Evolutionary conservation across 2,329 filamentous ascomycete genomes (phyloP).

Genomic region (Cladophialophora yegresii): DNA sequence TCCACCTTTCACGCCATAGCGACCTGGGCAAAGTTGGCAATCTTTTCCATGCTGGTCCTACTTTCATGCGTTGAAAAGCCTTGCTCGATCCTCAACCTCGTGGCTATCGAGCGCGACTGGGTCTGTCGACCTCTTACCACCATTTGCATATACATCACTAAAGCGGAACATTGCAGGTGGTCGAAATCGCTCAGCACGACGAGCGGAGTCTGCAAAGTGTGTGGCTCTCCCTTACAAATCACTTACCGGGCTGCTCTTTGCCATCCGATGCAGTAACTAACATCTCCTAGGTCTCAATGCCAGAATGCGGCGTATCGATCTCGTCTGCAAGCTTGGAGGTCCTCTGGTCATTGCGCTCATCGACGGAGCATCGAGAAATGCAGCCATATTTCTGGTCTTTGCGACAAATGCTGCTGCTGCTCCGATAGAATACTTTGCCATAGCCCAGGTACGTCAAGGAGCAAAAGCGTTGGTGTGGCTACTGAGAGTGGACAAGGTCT

Average conservation of each 20-base stretch:
- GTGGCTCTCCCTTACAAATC: neutral
- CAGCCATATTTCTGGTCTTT: slow-evolving; percentile 53
- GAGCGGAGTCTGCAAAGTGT: slow-evolving; percentile 32
- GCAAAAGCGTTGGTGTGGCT: neutral
- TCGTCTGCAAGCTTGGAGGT: slow-evolving; percentile 59
- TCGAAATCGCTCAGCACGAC: slow-evolving; percentile 26
- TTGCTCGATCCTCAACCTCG: slow-evolving; percentile 63
- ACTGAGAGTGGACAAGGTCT: neutral
- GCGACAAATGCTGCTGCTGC: slow-evolving; percentile 48
- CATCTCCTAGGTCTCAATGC: slow-evolving; percentile 49
- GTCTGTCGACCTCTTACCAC: neutral
- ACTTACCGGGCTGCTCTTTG: neutral
- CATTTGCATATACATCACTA: neutral
- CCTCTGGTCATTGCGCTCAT: slow-evolving; percentile 56
- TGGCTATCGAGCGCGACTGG: slow-evolving; percentile 73
- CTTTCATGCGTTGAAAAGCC: slow-evolving; percentile 69
- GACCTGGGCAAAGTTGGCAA: neutral
- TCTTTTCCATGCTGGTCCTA: slow-evolving; percentile 41
- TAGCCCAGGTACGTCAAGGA: slow-evolving; percentile 24
- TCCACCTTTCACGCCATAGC: neutral
- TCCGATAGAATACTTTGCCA: slow-evolving; percentile 46
- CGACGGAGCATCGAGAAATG: slow-evolving; percentile 47
- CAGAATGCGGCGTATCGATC: slow-evolving; percentile 59
- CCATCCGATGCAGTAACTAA: neutral
- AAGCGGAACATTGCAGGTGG: slow-evolving; percentile 32